Evolutionary conservation across 495 filamentous ascomycete genomes (phyloP).

Genomic region (Podospora didyma): DNA sequence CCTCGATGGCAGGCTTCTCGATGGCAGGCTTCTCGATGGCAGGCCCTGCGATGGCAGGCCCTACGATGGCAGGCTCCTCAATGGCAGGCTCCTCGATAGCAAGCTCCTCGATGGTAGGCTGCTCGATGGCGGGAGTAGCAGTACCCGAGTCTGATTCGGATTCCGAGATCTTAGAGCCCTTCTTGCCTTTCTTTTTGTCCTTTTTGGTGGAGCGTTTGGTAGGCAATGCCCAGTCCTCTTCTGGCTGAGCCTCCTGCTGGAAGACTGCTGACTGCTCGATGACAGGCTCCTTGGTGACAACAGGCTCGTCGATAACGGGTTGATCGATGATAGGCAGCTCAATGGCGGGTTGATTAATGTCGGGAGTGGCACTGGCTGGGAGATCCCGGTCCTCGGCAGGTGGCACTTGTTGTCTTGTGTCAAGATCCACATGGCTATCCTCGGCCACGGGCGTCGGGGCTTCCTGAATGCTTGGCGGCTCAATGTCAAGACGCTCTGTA

Average conservation of each 20-base stretch:
- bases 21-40: no score
- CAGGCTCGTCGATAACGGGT: background rate
- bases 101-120: no score
- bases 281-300: background rate
- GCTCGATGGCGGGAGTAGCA: constrained; percentile 4
- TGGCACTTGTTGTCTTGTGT: no score
- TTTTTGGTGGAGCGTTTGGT: constrained; percentile 20
- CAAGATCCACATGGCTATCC: background rate
- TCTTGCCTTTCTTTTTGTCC: constrained; percentile 21
- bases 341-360: no score
- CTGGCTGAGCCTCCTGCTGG: constrained; percentile 1
- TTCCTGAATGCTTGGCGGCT: no score
- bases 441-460: background rate
- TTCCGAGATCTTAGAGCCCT: constrained; percentile 4
- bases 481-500: background rate
- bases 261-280: background rate
- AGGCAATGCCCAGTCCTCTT: background rate
- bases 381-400: no score
- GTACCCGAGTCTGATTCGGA: constrained; percentile 14
- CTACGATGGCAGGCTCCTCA: no score
- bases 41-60: no score
- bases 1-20: no score
- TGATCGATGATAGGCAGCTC: no score
- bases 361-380: no score
- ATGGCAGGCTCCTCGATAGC: no score